Base-by-base conservation (phyloP, 2,329 filamentous ascomycete species). In the Calycina herbarum region DNA sequence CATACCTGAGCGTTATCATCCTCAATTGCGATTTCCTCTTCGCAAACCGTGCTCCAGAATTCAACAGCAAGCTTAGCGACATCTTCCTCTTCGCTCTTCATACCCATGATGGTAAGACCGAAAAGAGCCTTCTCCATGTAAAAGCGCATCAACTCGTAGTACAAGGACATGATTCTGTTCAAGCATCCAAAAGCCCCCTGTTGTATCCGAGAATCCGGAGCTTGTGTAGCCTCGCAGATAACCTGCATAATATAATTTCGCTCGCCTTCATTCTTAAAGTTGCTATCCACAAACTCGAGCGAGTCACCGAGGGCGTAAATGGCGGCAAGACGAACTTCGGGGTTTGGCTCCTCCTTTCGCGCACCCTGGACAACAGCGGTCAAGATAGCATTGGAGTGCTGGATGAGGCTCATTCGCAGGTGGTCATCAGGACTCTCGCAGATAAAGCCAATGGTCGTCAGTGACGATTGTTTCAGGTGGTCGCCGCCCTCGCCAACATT, bases 231-330 rank as follows among this genome's bases (percentile, higher is more conserved):
- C 83, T 99, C 95, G 81, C 95, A 99, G 75, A 99, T 93, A 71
- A 99, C 95, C 83, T 99, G 95, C 95, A 99, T 99, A 77, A 99
- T 99, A 83, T 98, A 99, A 83, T 99, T 99, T 73, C 95, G 90
- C 85, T 99, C 95, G 75, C 94, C 95, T 80, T 99, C 95, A 75
- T 98, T 95, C 81, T 97, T 96, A 80, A 99, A 99, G 82, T 99
- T 99, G 81, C 93, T 96, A 71, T 93, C 88, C 66, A 99, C 94
- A 76, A 99, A 99, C 79, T 99, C 95, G 67, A 98, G 89, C 48
- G 94, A 97, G 80, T 99, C 95, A 74, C 94, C 92, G 57, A 99
- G 89, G 57, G 95, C 95, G 60, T 92, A 92, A 77, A 99, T 95
- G 76, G 95, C 95, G 62, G 95, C 93, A 72, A 93, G 86, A 71